Conservation (phyloP, 768 basidiomycete species). For the Suillus decipiens region DNA sequence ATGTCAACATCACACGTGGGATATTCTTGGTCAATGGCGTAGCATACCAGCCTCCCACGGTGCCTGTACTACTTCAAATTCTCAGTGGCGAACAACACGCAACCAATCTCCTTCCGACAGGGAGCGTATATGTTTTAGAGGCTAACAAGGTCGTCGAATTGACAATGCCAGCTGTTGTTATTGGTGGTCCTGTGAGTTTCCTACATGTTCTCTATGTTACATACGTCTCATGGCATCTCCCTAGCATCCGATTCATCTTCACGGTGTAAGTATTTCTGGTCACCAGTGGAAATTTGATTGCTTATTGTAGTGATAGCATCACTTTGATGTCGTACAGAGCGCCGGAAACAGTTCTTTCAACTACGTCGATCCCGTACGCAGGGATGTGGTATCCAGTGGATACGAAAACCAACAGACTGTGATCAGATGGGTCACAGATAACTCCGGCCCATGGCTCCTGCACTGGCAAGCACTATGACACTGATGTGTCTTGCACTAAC, state of each 20-base stretch:
- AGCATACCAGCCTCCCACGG: too few species aligned
- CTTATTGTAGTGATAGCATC: slow-evolving; percentile 18
- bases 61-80: too few species aligned
- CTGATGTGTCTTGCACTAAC: neutral
- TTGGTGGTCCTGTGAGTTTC: too few species aligned
- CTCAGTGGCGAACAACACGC: too few species aligned
- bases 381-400: slow-evolving; percentile 20
- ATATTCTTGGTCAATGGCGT: too few species aligned
- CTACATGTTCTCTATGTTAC: neutral
- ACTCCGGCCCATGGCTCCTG: slow-evolving; percentile 52
- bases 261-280: slow-evolving; percentile 23
- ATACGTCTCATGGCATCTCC: slow-evolving; percentile 4
- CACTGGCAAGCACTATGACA: slow-evolving; percentile 35
- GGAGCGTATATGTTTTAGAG: too few species aligned
- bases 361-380: slow-evolving; percentile 29
- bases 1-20: too few species aligned
- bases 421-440: slow-evolving; percentile 53
- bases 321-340: slow-evolving; percentile 31
- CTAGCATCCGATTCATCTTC: slow-evolving; percentile 32
- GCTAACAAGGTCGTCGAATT: too few species aligned
- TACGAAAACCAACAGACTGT: slow-evolving; percentile 40
- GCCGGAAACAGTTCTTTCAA: slow-evolving; percentile 25
- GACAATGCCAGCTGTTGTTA: neutral
- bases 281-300: neutral
- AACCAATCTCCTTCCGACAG: too few species aligned